Conservation (phyloP, 495 filamentous ascomycete genomes). For the Lepidopterella palustris region DNA sequence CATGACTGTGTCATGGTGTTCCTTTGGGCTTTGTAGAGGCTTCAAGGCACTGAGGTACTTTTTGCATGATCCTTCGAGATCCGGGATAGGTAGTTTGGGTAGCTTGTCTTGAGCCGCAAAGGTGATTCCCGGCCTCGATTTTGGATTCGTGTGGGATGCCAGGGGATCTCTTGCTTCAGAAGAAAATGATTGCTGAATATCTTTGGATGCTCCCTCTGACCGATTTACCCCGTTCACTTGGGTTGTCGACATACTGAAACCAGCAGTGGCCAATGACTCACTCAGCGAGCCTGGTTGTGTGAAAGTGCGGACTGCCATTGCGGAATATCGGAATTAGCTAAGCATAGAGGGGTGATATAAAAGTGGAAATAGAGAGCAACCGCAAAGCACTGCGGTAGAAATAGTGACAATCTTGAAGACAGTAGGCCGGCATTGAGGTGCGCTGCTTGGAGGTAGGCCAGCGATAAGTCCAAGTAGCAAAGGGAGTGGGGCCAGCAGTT, state of each 20-base stretch:
- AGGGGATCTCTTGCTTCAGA: constrained; percentile 42
- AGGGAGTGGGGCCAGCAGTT: constrained; percentile 4
- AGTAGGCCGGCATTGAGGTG: constrained; percentile 68
- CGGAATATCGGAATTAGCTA: constrained; percentile 41
- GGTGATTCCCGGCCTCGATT: constrained; percentile 62
- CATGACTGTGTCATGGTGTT: constrained; percentile 74
- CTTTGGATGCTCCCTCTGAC: constrained; percentile 38
- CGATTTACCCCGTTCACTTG: constrained; percentile 22
- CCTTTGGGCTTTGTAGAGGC: constrained; percentile 71
- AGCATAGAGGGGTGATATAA: constrained; percentile 65
- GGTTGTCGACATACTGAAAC: constrained; percentile 23
- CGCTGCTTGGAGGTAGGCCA: constrained; percentile 16
- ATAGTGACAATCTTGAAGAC: constrained; percentile 81
- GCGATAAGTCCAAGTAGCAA: constrained; percentile 8
- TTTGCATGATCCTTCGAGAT: constrained; percentile 72
- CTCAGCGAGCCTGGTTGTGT: constrained; percentile 64
- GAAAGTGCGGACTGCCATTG: constrained; percentile 44
- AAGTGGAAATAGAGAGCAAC: constrained; percentile 71
- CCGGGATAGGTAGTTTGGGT: constrained; percentile 88
- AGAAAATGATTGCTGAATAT: constrained; percentile 39
- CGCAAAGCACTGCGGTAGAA: constrained; percentile 84
- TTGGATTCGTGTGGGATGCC: constrained; percentile 35
- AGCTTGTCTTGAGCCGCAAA: constrained; percentile 84
- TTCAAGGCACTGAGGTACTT: constrained; percentile 76
- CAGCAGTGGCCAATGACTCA: constrained; percentile 47